Percentiles rank a stretch among this genome's conserved stretches.
Conservation (phyloP, 2,329 filamentous ascomycete species). For the Fusarium buxicola region DNA sequence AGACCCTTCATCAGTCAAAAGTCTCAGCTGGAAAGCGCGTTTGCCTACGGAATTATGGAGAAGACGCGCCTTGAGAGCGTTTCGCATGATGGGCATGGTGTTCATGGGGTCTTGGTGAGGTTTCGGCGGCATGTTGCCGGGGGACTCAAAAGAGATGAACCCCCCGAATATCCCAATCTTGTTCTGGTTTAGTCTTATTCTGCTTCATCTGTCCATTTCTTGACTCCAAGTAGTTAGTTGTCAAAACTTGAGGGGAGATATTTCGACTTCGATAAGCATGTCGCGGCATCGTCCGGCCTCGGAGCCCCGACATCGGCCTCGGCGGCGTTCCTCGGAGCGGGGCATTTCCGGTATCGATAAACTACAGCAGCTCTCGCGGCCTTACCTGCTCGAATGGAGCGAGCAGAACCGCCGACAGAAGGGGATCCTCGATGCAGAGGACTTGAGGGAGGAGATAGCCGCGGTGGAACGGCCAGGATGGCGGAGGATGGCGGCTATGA, state of each 20-base stretch:
- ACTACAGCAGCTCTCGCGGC: constrained; percentile 18
- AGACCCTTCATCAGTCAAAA: constrained; percentile 10
- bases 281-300: constrained; percentile 32
- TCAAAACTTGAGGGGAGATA: not conserved
- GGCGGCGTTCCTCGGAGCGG: constrained; percentile 39
- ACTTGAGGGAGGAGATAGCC: constrained; percentile 35
- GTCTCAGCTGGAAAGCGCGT: constrained; percentile 6
- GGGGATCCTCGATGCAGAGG: constrained; percentile 24
- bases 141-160: constrained; percentile 34
- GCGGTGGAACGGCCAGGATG: constrained; percentile 34
- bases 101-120: constrained; percentile 33
- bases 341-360: constrained; percentile 16
- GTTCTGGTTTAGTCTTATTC: not conserved
- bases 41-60: constrained; percentile 15
- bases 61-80: constrained; percentile 16
- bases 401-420: constrained; percentile 38
- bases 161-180: constrained; percentile 1
- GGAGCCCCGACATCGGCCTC: constrained; percentile 34
- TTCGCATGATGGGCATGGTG: constrained; percentile 40
- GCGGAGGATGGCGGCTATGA: constrained; percentile 39
- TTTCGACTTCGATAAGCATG: constrained; percentile 18
- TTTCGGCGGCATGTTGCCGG: constrained; percentile 3
- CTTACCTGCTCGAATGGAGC: constrained; percentile 45
- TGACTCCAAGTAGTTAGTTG: not conserved
- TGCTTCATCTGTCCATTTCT: not conserved